Evolutionary conservation across 768 basidiomycete genomes (phyloP).

Genomic region (Pulveroboletus sp.): DNA sequence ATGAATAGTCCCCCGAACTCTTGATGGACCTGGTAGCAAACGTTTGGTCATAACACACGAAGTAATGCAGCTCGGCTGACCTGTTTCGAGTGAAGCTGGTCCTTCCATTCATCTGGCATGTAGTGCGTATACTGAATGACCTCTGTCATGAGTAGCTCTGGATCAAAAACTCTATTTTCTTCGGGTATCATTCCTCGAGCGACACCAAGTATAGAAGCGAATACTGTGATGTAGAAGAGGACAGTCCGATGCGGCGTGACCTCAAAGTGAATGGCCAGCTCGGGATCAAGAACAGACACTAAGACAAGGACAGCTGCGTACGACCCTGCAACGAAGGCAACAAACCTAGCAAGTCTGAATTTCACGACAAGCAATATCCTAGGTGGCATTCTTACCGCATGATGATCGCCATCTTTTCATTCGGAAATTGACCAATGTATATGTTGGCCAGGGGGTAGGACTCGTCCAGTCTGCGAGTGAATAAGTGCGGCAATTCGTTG

Average conservation of each 20-base stretch:
- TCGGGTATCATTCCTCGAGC: slow-evolving; percentile 96
- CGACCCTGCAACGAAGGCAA: slow-evolving; percentile 94
- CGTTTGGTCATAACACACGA: background rate
- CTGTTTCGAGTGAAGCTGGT: slow-evolving; percentile 82
- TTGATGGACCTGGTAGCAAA: slow-evolving; percentile 65
- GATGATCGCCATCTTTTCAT: slow-evolving; percentile 84
- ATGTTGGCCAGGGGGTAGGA: slow-evolving; percentile 89
- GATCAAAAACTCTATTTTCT: slow-evolving; percentile 90
- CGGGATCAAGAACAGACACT: slow-evolving; percentile 90
- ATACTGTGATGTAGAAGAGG: slow-evolving; percentile 87
- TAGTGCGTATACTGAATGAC: slow-evolving; percentile 95
- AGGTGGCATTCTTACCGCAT: slow-evolving; percentile 64
- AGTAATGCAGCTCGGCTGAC: slow-evolving; percentile 35
- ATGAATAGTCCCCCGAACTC: slow-evolving; percentile 91
- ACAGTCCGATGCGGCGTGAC: slow-evolving; percentile 92
- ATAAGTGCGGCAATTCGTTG: slow-evolving; percentile 95
- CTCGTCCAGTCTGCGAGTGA: slow-evolving; percentile 79
- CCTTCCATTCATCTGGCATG: slow-evolving; percentile 92
- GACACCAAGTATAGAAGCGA: slow-evolving; percentile 84
- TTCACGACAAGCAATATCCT: background rate
- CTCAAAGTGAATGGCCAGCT: slow-evolving; percentile 91
- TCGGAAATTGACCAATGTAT: slow-evolving; percentile 98
- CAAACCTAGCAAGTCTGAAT: slow-evolving; percentile 57
- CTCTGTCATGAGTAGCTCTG: slow-evolving; percentile 88
- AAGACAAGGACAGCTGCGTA: slow-evolving; percentile 94